Evolutionary conservation across 495 filamentous ascomycete genomes (phyloP).

Genomic region (Trichoderma orchidacearum): DNA sequence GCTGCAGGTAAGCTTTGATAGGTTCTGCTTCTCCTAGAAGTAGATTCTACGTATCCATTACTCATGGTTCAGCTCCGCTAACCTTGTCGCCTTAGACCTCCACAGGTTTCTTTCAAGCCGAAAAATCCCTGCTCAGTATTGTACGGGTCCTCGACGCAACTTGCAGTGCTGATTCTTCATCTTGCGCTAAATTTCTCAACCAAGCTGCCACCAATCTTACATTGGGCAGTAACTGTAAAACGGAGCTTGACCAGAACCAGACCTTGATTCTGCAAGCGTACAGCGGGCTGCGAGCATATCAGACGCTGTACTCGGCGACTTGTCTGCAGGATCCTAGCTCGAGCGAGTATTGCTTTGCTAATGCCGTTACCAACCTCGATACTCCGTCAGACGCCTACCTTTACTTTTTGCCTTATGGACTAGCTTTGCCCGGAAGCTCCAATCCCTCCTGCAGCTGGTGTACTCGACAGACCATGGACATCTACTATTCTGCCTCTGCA

Average conservation of each 20-base stretch:
- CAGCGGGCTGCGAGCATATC: slow-evolving; percentile 55
- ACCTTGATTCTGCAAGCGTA: slow-evolving; percentile 62
- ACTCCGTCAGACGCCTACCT: slow-evolving; percentile 56
- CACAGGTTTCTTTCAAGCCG: slow-evolving; percentile 58
- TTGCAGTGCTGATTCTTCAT: slow-evolving; percentile 46
- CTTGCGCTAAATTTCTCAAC: slow-evolving; percentile 47
- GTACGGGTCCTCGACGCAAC: slow-evolving; percentile 57
- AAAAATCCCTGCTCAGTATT: slow-evolving; percentile 48
- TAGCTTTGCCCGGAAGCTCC: slow-evolving; percentile 44
- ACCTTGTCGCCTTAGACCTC: slow-evolving; percentile 28
- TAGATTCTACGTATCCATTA: background rate
- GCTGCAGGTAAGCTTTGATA: slow-evolving; percentile 37
- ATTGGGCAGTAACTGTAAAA: slow-evolving; percentile 45
- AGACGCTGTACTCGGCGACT: slow-evolving; percentile 60
- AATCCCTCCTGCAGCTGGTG: slow-evolving; percentile 59
- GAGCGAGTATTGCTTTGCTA: slow-evolving; percentile 61
- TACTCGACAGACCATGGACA: slow-evolving; percentile 52
- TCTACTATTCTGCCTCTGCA: slow-evolving; percentile 49
- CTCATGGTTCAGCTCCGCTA: background rate
- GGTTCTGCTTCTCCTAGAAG: background rate
- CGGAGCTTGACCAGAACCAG: slow-evolving; percentile 52
- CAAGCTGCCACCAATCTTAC: slow-evolving; percentile 45
- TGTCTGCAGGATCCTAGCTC: slow-evolving; percentile 50
- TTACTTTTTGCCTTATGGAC: slow-evolving; percentile 76
- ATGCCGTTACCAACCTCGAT: slow-evolving; percentile 62